phyloP scores from a whole-genome alignment of 805 yeast genomes.

The Teunomyces panamensis region DNA sequence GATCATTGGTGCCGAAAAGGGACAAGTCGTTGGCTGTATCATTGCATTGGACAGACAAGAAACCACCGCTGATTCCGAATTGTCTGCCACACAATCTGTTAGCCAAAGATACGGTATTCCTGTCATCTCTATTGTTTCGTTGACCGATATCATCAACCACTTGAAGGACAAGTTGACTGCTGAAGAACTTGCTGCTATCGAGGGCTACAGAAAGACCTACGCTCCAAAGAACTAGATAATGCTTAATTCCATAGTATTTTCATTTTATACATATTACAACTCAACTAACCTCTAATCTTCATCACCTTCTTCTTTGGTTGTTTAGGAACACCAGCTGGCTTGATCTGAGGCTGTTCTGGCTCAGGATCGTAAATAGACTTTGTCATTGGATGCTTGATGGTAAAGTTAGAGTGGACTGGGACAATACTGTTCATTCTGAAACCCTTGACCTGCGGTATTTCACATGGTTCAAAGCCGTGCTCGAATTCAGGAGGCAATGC shows the following conservation, averaged over 20 bases:
- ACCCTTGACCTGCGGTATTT: slow-evolving; percentile 78
- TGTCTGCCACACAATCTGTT: slow-evolving; percentile 82
- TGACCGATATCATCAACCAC: slow-evolving; percentile 69
- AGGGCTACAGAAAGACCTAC: slow-evolving; percentile 54
- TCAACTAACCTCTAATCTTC: slow-evolving; percentile 52
- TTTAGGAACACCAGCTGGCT: slow-evolving; percentile 38
- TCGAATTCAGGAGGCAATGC: slow-evolving; percentile 64
- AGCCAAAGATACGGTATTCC: slow-evolving; percentile 73
- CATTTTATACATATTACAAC: too few relatives aligned
- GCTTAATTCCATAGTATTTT: background rate
- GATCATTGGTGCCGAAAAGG: slow-evolving; percentile 67
- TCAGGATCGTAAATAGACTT: slow-evolving; percentile 62
- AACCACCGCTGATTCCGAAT: slow-evolving; percentile 61
- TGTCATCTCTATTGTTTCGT: slow-evolving; percentile 73
- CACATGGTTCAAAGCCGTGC: slow-evolving; percentile 50
- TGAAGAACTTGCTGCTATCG: slow-evolving; percentile 56
- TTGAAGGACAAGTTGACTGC: slow-evolving; percentile 54
- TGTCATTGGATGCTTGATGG: slow-evolving; percentile 82
- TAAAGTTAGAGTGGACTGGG: slow-evolving; percentile 79
- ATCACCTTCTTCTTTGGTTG: slow-evolving; percentile 56
- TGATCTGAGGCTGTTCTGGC: slow-evolving; percentile 22
- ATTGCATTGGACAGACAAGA: slow-evolving; percentile 97
- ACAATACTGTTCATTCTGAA: slow-evolving; percentile 82
- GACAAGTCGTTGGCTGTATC: slow-evolving; percentile 76
- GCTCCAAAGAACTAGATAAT: slow-evolving; percentile 33